phyloP scores from a whole-genome alignment of 2,329 filamentous ascomycete species.

The Neofusicoccum parvum region DNA sequence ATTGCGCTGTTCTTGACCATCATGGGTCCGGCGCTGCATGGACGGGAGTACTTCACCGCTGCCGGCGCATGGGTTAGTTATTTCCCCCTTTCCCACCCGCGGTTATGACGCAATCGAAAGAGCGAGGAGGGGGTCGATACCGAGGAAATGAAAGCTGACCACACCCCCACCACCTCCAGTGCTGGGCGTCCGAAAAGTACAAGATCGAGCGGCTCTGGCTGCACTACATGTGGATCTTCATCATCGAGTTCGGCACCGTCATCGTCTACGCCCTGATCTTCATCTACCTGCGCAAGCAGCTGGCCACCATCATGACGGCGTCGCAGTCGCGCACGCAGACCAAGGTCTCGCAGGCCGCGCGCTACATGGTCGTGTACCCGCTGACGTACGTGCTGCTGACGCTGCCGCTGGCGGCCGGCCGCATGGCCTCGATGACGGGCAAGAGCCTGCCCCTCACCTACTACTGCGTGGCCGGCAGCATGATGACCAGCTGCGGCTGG shows the following conservation, averaged over 20 bases:
- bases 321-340: conserved; percentile 28
- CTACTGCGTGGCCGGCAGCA: conserved; percentile 61
- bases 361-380: conserved; percentile 68
- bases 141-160: background rate
- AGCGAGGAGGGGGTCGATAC: background rate
- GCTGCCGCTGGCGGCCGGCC: conserved; percentile 59
- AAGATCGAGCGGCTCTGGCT: conserved; percentile 52
- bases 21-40: conserved; percentile 48
- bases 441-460: conserved; percentile 53
- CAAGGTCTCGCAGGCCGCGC: conserved; percentile 44
- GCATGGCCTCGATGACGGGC: conserved; percentile 43
- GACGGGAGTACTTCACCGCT: conserved; percentile 48
- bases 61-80: conserved; percentile 54
- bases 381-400: conserved; percentile 68
- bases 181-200: conserved; percentile 51
- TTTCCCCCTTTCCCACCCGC: background rate
- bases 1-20: conserved; percentile 50
- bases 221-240: conserved; percentile 59
- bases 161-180: conserved; percentile 39
- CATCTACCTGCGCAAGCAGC: conserved; percentile 32
- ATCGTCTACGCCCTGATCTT: conserved; percentile 23
- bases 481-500: conserved; percentile 55
- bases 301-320: conserved; percentile 41
- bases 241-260: conserved; percentile 50
- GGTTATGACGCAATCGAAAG: background rate